Evolutionary conservation across 2,329 filamentous ascomycete species (phyloP).

Genomic region (Xenoacremonium recifei): DNA sequence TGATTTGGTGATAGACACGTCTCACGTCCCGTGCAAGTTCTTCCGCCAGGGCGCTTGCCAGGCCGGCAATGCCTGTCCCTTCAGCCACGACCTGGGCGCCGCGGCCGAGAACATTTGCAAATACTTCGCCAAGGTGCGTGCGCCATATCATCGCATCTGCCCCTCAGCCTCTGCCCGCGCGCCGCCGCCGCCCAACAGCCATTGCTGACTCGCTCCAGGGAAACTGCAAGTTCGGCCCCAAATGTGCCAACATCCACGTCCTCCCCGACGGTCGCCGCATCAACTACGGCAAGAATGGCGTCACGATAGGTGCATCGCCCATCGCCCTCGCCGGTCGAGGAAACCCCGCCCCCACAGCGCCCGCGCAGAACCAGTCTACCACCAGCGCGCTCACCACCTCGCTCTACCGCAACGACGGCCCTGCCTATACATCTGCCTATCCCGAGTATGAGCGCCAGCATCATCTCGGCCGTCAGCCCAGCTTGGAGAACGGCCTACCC

Average conservation of each 20-base stretch:
- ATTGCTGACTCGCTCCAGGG: slow-evolving; percentile 55
- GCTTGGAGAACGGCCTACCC: slow-evolving; percentile 55
- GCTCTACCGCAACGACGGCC: slow-evolving; percentile 45
- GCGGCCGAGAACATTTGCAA: slow-evolving; percentile 91
- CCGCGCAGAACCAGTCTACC: slow-evolving; percentile 57
- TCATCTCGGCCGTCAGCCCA: slow-evolving; percentile 47
- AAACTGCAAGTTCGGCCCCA: slow-evolving; percentile 98
- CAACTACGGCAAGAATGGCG: slow-evolving; percentile 73
- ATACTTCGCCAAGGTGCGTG: slow-evolving; percentile 98
- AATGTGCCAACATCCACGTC: slow-evolving; percentile 95
- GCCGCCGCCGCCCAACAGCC: slow-evolving; percentile 15
- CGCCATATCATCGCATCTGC: slow-evolving; percentile 18
- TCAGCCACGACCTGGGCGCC: slow-evolving; percentile 87
- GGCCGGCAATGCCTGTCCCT: slow-evolving; percentile 93
- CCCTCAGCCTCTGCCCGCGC: slow-evolving; percentile 2
- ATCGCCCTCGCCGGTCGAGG: slow-evolving; percentile 67
- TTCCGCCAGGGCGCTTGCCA: slow-evolving; percentile 95
- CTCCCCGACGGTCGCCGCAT: slow-evolving; percentile 90
- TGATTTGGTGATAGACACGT: slow-evolving; percentile 65
- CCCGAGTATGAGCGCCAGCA: slow-evolving; percentile 40
- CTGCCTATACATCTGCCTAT: slow-evolving; percentile 37
- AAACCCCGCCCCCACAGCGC: slow-evolving; percentile 35
- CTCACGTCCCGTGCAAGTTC: slow-evolving; percentile 99
- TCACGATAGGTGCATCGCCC: slow-evolving; percentile 58
- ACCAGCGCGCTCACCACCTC: slow-evolving; percentile 64